A percentile compares a stretch with the other conserved stretches of the same genome.
These are phyloP conservation scores for Houttuynia cordata DNA, from an alignment of 164 flowering plant species.

Conservation along the genomic window DNA sequence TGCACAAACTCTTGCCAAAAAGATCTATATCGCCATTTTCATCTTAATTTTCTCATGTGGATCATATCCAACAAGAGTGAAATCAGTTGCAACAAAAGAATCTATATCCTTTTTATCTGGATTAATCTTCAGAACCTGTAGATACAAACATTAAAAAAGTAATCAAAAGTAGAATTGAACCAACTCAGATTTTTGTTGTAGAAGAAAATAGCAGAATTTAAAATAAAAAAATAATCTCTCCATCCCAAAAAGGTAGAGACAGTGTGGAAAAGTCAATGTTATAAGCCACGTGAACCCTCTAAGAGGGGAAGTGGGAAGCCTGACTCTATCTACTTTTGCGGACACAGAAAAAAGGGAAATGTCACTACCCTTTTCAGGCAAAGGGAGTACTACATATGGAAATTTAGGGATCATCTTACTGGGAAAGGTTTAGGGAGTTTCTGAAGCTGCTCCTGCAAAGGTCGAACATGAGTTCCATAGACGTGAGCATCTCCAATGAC, in stretches of 20 bases:
- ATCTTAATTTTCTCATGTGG: slow-evolving; percentile 79
- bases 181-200: background rate
- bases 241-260: too few relatives aligned
- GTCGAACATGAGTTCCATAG: slow-evolving; percentile 60
- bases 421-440: slow-evolving; percentile 87
- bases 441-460: slow-evolving; percentile 80
- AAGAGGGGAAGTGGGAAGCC: too few relatives aligned
- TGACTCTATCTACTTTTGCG: too few relatives aligned
- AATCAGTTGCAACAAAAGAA: slow-evolving; percentile 65
- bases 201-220: too few relatives aligned
- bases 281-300: too few relatives aligned
- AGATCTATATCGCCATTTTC: slow-evolving; percentile 71
- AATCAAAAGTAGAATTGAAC: background rate
- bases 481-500: slow-evolving; percentile 92
- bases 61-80: slow-evolving; percentile 67
- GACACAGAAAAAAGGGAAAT: too few relatives aligned
- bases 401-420: slow-evolving; percentile 17
- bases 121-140: slow-evolving; percentile 75
- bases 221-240: too few relatives aligned
- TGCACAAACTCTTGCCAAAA: background rate
- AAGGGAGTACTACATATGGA: too few relatives aligned
- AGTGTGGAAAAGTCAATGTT: too few relatives aligned
- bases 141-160: background rate
- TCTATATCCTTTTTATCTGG: slow-evolving; percentile 64
- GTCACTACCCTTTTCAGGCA: too few relatives aligned